These are phyloP conservation scores for Syzygium aqueum DNA, from an alignment of 345 rosid species.

Conservation along the genomic window DNA sequence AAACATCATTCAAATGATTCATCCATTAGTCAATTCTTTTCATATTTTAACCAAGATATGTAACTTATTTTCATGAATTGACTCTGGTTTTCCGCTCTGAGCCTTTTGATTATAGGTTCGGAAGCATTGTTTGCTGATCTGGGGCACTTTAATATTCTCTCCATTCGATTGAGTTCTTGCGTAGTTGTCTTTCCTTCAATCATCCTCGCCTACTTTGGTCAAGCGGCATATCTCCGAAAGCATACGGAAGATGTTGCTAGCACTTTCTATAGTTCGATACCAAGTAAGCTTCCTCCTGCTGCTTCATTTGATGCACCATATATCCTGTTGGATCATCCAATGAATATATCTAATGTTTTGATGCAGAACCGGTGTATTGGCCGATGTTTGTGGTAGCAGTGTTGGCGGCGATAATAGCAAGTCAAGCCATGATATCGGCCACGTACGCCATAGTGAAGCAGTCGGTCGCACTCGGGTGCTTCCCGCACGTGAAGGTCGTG, in stretches of 20 bases:
- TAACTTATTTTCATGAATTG: background rate
- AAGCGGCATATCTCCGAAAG: constrained; percentile 13
- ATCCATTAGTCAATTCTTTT: background rate
- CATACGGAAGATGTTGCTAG: background rate
- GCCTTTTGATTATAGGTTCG: constrained; percentile 7
- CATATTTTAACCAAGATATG: background rate
- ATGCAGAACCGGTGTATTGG: constrained; percentile 17
- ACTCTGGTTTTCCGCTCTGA: background rate
- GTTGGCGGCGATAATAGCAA: constrained; percentile 22
- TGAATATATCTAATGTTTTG: background rate
- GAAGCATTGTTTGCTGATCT: constrained; percentile 39
- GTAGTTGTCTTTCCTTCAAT: constrained; percentile 17
- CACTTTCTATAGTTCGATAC: constrained; percentile 16
- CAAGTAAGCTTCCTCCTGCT: constrained; percentile 3
- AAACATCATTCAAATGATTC: background rate
- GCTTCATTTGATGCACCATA: background rate
- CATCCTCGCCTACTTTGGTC: constrained; percentile 21
- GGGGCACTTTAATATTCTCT: constrained; percentile 19
- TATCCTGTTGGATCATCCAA: background rate
- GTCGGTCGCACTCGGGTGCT: constrained; percentile 17
- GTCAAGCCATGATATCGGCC: constrained; percentile 24
- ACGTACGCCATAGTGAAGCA: constrained; percentile 24
- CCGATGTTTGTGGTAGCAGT: constrained; percentile 21
- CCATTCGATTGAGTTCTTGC: constrained; percentile 22
- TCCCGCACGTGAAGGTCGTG: constrained; percentile 17